phyloP scores from a whole-genome alignment of 1,284 basidiomycete species.

The Trametes polyzona region DNA sequence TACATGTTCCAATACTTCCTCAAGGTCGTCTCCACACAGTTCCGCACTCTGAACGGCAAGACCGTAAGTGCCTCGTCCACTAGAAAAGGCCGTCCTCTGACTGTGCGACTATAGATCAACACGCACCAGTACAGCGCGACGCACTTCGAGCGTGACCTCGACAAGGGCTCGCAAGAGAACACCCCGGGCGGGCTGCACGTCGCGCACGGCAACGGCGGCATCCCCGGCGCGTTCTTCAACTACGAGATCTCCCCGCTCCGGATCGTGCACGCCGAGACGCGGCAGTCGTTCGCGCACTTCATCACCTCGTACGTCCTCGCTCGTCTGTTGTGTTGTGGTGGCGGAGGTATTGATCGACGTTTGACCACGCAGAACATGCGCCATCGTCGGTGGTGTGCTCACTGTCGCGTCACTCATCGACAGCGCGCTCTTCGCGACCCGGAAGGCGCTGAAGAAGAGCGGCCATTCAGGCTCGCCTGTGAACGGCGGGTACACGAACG shows the following conservation, averaged over 20 bases:
- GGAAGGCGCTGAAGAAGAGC: slow-evolving; percentile 66
- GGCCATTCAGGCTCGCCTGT: slow-evolving; percentile 35
- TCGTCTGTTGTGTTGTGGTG: too few species aligned
- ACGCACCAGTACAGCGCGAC: slow-evolving; percentile 95
- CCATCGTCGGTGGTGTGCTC: slow-evolving; percentile 95
- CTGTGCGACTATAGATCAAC: slow-evolving; percentile 54
- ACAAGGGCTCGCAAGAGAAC: slow-evolving; percentile 60
- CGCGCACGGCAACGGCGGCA: slow-evolving; percentile 80
- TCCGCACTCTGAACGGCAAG: slow-evolving; percentile 79
- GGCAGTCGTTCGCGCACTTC: slow-evolving; percentile 97
- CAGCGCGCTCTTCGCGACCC: slow-evolving; percentile 82
- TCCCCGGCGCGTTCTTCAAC: slow-evolving; percentile 93
- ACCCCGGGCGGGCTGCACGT: slow-evolving; percentile 76
- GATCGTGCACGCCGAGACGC: slow-evolving; percentile 87
- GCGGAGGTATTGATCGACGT: too few species aligned
- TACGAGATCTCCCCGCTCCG: slow-evolving; percentile 98
- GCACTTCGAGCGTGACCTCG: slow-evolving; percentile 91
- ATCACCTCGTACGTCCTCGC: slow-evolving; percentile 80
- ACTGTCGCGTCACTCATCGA: slow-evolving; percentile 95
- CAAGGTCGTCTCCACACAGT: slow-evolving; percentile 95
- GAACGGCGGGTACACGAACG: slow-evolving; percentile 39
- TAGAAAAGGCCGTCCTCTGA: background rate
- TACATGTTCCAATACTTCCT: slow-evolving; percentile 98
- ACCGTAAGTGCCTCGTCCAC: slow-evolving; percentile 47
- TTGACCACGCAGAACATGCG: slow-evolving; percentile 76